Base-by-base conservation (phyloP, 169 alveolate species). In the Pseudocohnilembus persalinus region DNA sequence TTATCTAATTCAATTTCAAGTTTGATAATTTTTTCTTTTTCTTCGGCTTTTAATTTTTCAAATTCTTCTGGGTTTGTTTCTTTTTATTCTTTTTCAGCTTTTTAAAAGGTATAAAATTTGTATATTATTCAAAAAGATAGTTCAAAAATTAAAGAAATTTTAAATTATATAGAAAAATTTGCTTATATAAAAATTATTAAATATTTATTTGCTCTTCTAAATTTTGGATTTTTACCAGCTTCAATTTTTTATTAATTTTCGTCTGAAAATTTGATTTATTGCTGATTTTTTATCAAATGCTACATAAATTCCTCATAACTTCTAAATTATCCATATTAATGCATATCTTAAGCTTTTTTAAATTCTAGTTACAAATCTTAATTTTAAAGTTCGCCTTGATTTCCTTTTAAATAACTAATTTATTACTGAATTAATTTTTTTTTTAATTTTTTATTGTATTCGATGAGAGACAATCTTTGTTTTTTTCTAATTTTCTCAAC, bases 401-500 rank as follows among this genome's bases (percentile, higher is more conserved):
- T 68, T 29, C 33, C 35, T 77, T 34, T 79, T 77, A 85, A 78
- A 77, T 74, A 77, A 24, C n/a, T 81, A 0, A 86, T 28, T 86
- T 86, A 79, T 33, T 86, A 74, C 74, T 86, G 87, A 28, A 86
- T 73, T 29, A 80, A 64, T 32, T 76, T 79, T 63, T 86, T 86
- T 76, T 81, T 86, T 31, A 81, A 68, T 65, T 86, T 86, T 34
- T 86, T 74, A 72, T 81, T 86, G 49, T 86, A 86, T 81, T 86
- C 90, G 65, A 86, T 86, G 28, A 86, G 65, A 31, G 63, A 32
- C 1, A 86, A 75, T 75, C 90, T 79, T 72, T 86, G 75, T 76
- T 77, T 34, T 78, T 91, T 91, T 73, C 92, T 89, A 63, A 86
- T 83, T 25, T 74, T 77, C n/a, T 84, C 75, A 63, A 74, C 68